A percentile compares a stretch with the other conserved stretches of the same genome.
Conservation (phyloP, 1,284 basidiomycete species). For the Puccinia hordei region DNA sequence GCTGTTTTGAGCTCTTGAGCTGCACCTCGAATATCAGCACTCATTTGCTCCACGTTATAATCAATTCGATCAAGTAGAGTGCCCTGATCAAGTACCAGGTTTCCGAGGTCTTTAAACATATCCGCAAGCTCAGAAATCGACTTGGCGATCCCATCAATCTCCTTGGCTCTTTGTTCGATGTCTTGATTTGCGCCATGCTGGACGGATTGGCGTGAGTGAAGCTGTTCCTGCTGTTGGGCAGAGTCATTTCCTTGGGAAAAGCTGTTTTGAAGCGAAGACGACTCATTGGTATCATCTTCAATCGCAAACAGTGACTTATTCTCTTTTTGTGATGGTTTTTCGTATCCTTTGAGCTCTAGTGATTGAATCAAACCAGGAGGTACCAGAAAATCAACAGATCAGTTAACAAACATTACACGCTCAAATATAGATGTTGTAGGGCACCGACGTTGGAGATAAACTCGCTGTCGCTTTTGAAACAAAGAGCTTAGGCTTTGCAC, state of each 20-base stretch:
- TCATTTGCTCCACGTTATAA: slow-evolving; percentile 93
- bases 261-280: slow-evolving; percentile 54
- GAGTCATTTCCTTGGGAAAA: slow-evolving; percentile 50
- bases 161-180: slow-evolving; percentile 63
- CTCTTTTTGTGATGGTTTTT: background rate
- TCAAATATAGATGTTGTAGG: background rate
- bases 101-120: slow-evolving; percentile 90
- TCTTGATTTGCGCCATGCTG: slow-evolving; percentile 45
- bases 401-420: background rate
- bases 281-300: slow-evolving; percentile 43
- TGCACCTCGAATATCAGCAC: slow-evolving; percentile 76
- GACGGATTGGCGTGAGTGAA: slow-evolving; percentile 50
- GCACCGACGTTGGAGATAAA: slow-evolving; percentile 92
- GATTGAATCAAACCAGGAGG: slow-evolving; percentile 44
- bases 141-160: slow-evolving; percentile 86
- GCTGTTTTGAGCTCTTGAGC: slow-evolving; percentile 82
- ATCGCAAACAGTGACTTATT: slow-evolving; percentile 57
- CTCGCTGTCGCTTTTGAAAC: slow-evolving; percentile 96
- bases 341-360: slow-evolving; percentile 54
- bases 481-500: slow-evolving; percentile 87
- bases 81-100: slow-evolving; percentile 95
- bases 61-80: slow-evolving; percentile 94
- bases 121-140: slow-evolving; percentile 89
- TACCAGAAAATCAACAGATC: slow-evolving; percentile 51
- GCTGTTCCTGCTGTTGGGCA: slow-evolving; percentile 40